A percentile compares a stretch with the other conserved stretches of the same genome.
These are phyloP conservation scores for Ogataea philodendri DNA, from an alignment of 805 yeast genomes.

Conservation along the genomic window DNA sequence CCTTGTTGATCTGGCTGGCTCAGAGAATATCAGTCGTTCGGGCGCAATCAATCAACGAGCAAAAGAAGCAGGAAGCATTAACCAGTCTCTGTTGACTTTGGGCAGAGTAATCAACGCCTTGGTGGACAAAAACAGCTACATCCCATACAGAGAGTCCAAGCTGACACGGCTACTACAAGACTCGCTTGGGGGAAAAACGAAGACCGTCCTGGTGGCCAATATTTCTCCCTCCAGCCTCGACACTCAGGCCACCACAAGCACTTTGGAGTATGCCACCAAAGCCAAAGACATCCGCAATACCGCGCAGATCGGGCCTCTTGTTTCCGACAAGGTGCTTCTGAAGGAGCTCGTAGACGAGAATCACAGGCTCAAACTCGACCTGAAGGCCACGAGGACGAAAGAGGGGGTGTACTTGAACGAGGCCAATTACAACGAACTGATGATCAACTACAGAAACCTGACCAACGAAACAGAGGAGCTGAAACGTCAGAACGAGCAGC, in stretches of 20 bases:
- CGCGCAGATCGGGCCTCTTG: slow-evolving; percentile 46
- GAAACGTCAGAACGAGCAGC: slow-evolving; percentile 39
- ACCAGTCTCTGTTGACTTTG: slow-evolving; percentile 80
- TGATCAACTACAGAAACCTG: slow-evolving; percentile 46
- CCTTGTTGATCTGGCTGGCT: slow-evolving; percentile 91
- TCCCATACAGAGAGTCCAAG: slow-evolving; percentile 78
- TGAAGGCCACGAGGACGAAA: slow-evolving; percentile 57
- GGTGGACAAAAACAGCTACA: slow-evolving; percentile 62
- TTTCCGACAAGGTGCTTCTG: slow-evolving; percentile 44
- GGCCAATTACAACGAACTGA: slow-evolving; percentile 52
- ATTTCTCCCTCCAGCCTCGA: slow-evolving; percentile 61
- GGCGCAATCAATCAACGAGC: slow-evolving; percentile 88
- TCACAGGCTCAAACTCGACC: slow-evolving; percentile 46
- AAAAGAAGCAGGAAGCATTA: slow-evolving; percentile 90
- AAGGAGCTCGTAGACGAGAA: slow-evolving; percentile 47
- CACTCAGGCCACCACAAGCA: slow-evolving; percentile 49
- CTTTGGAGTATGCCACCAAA: slow-evolving; percentile 55
- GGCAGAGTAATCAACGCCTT: slow-evolving; percentile 84
- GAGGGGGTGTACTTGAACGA: slow-evolving; percentile 68
- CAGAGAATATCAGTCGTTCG: slow-evolving; percentile 82
- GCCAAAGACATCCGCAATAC: slow-evolving; percentile 53
- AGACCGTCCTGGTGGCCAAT: slow-evolving; percentile 85
- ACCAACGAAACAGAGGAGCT: slow-evolving; percentile 50
- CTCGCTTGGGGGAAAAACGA: slow-evolving; percentile 83
- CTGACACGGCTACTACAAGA: slow-evolving; percentile 73